phyloP scores from a whole-genome alignment of 2,329 filamentous ascomycete genomes.

The Penicillium aurantiogriseum region DNA sequence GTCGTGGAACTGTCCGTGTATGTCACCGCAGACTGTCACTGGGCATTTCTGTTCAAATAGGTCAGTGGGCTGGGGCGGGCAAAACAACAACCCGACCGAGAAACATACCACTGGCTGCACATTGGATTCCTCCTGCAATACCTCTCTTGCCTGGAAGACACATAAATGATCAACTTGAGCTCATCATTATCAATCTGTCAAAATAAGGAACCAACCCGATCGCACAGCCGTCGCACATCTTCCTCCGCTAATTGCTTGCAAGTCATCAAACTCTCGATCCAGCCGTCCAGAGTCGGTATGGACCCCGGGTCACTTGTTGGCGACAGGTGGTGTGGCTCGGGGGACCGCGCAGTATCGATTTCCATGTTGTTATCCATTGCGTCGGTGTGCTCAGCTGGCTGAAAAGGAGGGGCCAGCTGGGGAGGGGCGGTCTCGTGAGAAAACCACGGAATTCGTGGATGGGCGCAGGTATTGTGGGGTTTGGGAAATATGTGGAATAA shows the following conservation, averaged over 20 bases:
- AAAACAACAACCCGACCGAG: constrained; percentile 18
- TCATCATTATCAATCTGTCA: constrained; percentile 9
- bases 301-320: constrained; percentile 79
- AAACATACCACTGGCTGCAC: constrained; percentile 90
- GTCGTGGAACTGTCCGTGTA: constrained; percentile 98
- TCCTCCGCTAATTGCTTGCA: constrained; percentile 97
- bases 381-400: constrained; percentile 25
- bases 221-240: constrained; percentile 94
- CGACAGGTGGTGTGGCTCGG: constrained; percentile 72
- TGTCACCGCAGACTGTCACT: constrained; percentile 97
- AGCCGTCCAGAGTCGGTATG: constrained; percentile 90
- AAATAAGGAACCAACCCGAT: constrained; percentile 68
- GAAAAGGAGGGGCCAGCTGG: constrained; percentile 28
- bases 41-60: constrained; percentile 75
- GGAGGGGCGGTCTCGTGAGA: constrained; percentile 39
- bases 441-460: constrained; percentile 19
- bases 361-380: constrained; percentile 98
- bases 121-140: constrained; percentile 95
- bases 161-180: constrained; percentile 20
- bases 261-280: constrained; percentile 97
- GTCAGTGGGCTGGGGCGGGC: constrained; percentile 18
- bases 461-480: constrained; percentile 8
- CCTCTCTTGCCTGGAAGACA: constrained; percentile 74
- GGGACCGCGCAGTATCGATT: constrained; percentile 81
- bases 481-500: constrained; percentile 12